A percentile compares a stretch with the other conserved stretches of the same genome.
Evolutionary conservation across 495 filamentous ascomycete genomes (phyloP).

Genomic region (Cladorrhinum samala): DNA sequence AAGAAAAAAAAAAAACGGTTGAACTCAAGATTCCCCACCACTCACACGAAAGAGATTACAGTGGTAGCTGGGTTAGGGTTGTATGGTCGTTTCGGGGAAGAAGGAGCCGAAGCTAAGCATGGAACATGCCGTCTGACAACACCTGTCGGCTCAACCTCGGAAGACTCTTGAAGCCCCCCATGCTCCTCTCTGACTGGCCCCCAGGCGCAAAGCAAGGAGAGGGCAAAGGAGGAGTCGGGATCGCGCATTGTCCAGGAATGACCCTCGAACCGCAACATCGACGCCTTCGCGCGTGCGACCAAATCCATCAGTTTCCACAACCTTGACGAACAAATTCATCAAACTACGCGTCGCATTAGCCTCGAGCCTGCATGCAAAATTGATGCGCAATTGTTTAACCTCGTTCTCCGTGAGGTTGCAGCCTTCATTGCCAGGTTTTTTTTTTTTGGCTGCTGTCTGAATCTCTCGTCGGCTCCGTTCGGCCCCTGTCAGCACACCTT

Average conservation of each 20-base stretch:
- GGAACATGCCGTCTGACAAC: background rate
- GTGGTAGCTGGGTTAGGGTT: background rate
- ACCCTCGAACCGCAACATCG: conserved; percentile 15
- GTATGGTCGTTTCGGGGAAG: background rate
- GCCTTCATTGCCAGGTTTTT: background rate
- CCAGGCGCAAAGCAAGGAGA: too few relatives aligned
- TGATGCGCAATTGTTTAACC: too few relatives aligned
- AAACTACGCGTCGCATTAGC: conserved; percentile 16
- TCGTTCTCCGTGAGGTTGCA: conserved; percentile 11
- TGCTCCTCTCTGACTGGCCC: too few relatives aligned
- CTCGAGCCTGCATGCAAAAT: background rate
- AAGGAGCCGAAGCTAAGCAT: background rate
- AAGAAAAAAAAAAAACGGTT: too few relatives aligned
- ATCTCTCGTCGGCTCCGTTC: background rate
- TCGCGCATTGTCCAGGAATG: conserved; percentile 3
- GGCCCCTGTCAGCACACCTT: conserved; percentile 9
- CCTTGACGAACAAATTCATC: conserved; percentile 17
- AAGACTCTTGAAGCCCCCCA: background rate
- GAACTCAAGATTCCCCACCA: too few relatives aligned
- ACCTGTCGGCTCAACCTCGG: conserved; percentile 7
- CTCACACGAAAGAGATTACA: too few relatives aligned
- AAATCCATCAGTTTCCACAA: conserved; percentile 20
- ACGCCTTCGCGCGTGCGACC: conserved; percentile 1
- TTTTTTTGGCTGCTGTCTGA: conserved; percentile 7
- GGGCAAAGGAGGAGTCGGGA: too few relatives aligned